Percentiles rank a stretch among this genome's conserved stretches.
Conservation (phyloP, 73 alveolate genomes). For the Paramecium sexaurelia region DNA sequence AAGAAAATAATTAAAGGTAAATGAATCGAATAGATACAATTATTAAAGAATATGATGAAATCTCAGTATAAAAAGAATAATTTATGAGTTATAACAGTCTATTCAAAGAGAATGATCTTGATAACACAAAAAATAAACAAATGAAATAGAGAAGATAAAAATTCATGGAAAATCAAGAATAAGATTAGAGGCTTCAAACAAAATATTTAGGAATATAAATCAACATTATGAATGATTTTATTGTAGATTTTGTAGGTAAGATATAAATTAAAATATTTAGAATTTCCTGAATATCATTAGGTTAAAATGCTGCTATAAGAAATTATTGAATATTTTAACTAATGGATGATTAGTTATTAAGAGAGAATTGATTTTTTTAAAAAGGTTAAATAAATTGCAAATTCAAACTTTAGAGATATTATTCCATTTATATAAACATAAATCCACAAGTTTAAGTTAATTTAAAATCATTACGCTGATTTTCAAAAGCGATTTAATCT, state of each 20-base stretch:
- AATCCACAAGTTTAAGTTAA: background rate
- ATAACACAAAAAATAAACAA: conserved; percentile 41
- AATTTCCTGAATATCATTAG: background rate
- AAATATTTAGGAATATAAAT: conserved; percentile 9
- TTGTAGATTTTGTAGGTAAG: conserved; percentile 25
- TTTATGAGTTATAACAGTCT: background rate
- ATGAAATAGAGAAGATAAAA: background rate
- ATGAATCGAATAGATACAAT: conserved; percentile 13
- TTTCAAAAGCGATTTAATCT: background rate
- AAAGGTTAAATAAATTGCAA: background rate
- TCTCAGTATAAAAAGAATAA: background rate
- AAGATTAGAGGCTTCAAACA: conserved; percentile 9
- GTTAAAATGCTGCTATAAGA: background rate
- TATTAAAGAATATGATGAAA: background rate
- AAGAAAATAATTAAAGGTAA: background rate
- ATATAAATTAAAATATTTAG: background rate
- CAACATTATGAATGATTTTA: conserved; percentile 37
- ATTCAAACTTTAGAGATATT: background rate
- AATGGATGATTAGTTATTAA: conserved; percentile 39
- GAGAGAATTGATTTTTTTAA: conserved; percentile 30
- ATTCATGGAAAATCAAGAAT: background rate
- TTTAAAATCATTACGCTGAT: background rate
- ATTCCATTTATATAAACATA: conserved; percentile 17
- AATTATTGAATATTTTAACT: background rate
- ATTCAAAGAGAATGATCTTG: conserved; percentile 27